Evolutionary conservation across 306 rosid genomes (phyloP), one percentile per base, ranked within the genome.

Genomic region (Mimosa bimucronata): DNA sequence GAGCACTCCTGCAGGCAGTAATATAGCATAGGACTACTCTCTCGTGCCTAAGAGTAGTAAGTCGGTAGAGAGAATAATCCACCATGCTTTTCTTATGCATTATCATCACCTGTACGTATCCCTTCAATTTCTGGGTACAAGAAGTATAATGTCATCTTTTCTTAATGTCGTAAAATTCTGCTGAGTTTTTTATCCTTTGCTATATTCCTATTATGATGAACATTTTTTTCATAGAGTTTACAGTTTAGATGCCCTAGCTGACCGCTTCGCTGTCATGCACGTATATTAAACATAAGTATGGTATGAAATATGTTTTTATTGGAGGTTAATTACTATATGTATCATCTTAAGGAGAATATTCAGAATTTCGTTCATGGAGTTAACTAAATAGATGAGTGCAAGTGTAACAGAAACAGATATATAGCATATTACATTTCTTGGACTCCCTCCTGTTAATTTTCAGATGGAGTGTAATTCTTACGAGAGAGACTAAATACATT

Each of bases 1-100:
- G 80, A 65, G 19, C 29, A 29, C 62, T 46, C 12, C 52, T 12
- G 52, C 61, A 13, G 44, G 61, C 73, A 67, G 12, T n/a, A 55
- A 21, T 38, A n/a, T 67, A 46, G 53, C 25, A 2, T 25, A 41
- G 28, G 25, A 48, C n/a, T 18, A 48, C 13, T 18, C 34, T 76
- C 28, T 74, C 25, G 29, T 57, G 81, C 57, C 71, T 66, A 81
- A 16, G 77, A 71, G 85, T 38, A 4, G 5, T 62, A 45, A 30
- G 46, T 40, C 69, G 55, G 60, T 28, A 18, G 76, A 70, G 34
- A 58, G 38, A 58, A 53, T 42, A 67, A 61, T 71, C 72, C 77
- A 14, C 29, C 72, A 30, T 26, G 25, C 46, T 31, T 14, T 66
- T 21, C 34, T 66, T 13, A 16, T 28, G 40, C 23, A 44, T 7